phyloP scores from a whole-genome alignment of 2,329 filamentous ascomycete genomes.

The Teratosphaeria gauchensis region DNA sequence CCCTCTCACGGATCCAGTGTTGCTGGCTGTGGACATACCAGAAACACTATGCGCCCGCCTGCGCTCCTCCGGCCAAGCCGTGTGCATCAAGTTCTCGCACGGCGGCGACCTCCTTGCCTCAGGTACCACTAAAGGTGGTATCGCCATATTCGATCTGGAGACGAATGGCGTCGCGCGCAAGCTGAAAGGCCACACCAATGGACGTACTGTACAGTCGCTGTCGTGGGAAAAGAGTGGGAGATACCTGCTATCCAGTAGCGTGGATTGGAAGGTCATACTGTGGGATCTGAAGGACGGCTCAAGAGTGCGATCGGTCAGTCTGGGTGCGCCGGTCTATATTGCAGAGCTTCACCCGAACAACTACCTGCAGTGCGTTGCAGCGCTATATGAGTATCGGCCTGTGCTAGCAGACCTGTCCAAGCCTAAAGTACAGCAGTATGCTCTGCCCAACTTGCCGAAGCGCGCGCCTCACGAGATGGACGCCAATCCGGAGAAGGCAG shows the following conservation, averaged over 20 bases:
- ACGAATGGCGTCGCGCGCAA: constrained; percentile 95
- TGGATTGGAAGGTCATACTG: constrained; percentile 92
- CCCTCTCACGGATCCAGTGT: constrained; percentile 61
- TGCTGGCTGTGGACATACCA: constrained; percentile 73
- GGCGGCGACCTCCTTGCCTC: constrained; percentile 91
- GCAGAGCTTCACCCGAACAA: constrained; percentile 90
- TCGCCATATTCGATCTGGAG: constrained; percentile 94
- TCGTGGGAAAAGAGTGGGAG: constrained; percentile 91
- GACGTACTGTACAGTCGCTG: constrained; percentile 79
- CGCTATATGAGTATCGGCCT: constrained; percentile 87
- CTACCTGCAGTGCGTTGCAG: constrained; percentile 76
- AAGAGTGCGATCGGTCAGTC: constrained; percentile 73
- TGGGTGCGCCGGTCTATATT: constrained; percentile 88
- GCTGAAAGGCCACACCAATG: constrained; percentile 70
- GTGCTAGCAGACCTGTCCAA: constrained; percentile 61
- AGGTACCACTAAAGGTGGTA: constrained; percentile 79
- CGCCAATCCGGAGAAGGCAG: constrained; percentile 73
- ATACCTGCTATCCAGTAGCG: constrained; percentile 83
- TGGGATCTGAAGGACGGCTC: constrained; percentile 77
- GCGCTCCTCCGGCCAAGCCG: constrained; percentile 55
- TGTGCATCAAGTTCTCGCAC: constrained; percentile 76
- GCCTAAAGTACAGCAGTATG: constrained; percentile 55
- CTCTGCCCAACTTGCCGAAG: constrained; percentile 72
- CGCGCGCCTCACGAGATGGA: constrained; percentile 62
- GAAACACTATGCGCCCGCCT: constrained; percentile 83